Conservation (phyloP, 805 yeast genomes). For the Pichia californica region DNA sequence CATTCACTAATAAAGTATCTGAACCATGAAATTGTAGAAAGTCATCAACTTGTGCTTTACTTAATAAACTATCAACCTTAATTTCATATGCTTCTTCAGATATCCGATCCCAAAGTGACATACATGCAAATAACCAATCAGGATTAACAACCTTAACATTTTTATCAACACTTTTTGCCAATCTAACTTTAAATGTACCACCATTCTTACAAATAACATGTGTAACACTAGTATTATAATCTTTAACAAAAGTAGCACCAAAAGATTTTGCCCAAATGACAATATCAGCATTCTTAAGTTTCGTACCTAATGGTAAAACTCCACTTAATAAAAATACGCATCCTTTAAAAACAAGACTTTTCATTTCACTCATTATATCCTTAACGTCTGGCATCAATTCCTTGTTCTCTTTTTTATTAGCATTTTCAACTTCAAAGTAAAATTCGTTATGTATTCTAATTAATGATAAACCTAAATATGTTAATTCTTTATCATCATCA, state of each 20-base stretch:
- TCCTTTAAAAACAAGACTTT: conserved; percentile 58
- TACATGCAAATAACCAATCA: conserved; percentile 86
- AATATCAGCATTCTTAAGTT: conserved; percentile 70
- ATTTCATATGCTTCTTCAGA: conserved; percentile 56
- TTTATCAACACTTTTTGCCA: conserved; percentile 61
- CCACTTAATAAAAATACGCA: conserved; percentile 78
- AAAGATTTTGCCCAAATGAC: conserved; percentile 89
- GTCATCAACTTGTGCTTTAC: conserved; percentile 40
- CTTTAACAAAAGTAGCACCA: conserved; percentile 79
- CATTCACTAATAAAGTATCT: conserved; percentile 35
- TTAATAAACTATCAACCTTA: conserved; percentile 40
- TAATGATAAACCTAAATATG: conserved; percentile 55
- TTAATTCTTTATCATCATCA: conserved; percentile 79
- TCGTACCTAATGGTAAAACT: conserved; percentile 76
- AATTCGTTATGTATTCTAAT: conserved; percentile 59
- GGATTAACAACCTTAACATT: conserved; percentile 74
- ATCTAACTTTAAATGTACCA: conserved; percentile 76
- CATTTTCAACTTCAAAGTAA: conserved; percentile 42
- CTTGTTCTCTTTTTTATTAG: conserved; percentile 5
- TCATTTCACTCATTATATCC: conserved; percentile 68
- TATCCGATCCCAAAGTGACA: conserved; percentile 69
- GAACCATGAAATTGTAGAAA: conserved; percentile 32
- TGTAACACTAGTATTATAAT: conserved; percentile 67
- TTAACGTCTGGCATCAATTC: conserved; percentile 51
- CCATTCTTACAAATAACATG: conserved; percentile 82